A percentile compares a stretch with the other conserved stretches of the same genome.
Evolutionary conservation across 371 early-diverging fungal species (phyloP).

Genomic region (Choanephora cucurbitarum): DNA sequence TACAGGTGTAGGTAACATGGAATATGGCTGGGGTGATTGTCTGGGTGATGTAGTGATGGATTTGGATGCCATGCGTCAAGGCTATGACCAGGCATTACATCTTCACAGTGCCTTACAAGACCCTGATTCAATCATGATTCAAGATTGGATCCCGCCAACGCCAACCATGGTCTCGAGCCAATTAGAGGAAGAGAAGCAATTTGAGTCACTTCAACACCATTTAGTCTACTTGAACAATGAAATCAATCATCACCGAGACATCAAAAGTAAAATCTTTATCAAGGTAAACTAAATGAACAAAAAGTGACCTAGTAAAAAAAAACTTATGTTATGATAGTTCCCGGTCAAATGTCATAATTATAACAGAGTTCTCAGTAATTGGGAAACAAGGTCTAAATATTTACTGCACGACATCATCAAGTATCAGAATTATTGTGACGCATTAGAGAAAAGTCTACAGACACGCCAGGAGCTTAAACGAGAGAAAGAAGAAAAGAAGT

Average conservation of each 20-base stretch:
- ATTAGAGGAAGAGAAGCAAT: constrained; percentile 40
- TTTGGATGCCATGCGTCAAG: constrained; percentile 22
- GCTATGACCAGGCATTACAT: constrained; percentile 9
- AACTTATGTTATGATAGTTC: constrained; percentile 51
- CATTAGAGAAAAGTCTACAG: constrained; percentile 55
- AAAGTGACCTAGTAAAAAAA: too few species aligned
- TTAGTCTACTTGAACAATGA: constrained; percentile 36
- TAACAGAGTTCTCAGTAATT: constrained; percentile 75
- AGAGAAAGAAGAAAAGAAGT: background rate
- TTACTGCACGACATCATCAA: constrained; percentile 83
- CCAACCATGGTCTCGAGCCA: constrained; percentile 42
- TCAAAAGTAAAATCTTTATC: constrained; percentile 41
- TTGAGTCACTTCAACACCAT: constrained; percentile 32
- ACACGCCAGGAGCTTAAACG: constrained; percentile 5
- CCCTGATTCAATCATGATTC: constrained; percentile 32
- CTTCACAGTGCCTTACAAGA: constrained; percentile 14
- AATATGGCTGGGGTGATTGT: constrained; percentile 89
- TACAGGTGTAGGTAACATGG: constrained; percentile 84
- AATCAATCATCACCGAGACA: constrained; percentile 46
- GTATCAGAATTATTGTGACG: constrained; percentile 81
- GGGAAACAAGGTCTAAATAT: constrained; percentile 82
- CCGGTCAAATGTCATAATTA: constrained; percentile 52
- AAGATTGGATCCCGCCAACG: constrained; percentile 50
- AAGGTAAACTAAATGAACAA: constrained; percentile 36
- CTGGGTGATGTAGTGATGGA: constrained; percentile 45